Base-by-base conservation (phyloP, 208 protist species). In the Trypanosoma mega region DNA sequence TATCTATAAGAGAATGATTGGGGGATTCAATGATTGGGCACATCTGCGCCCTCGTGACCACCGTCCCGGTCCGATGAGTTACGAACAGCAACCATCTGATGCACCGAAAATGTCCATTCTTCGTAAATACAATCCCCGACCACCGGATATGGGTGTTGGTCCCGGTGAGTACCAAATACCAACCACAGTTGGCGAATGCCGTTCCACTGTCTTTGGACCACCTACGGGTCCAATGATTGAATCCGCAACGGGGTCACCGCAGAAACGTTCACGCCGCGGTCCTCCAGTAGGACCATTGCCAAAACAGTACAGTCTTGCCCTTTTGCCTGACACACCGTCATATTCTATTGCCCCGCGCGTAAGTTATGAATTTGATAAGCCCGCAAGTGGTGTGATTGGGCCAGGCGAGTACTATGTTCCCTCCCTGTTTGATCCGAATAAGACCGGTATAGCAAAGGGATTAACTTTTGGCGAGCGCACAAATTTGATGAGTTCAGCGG, bases 271-370 rank as follows among this genome's bases (percentile, higher is more conserved):
- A 27, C 46, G 30, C 45, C 50, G 49, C 44, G 29, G 2, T 2
- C 31, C 37, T 7, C 30, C 52, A 37, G 18, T 26, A 24, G 8
- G 34, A 6, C 43, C 30, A 20, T 43, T 69, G 14, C 71, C 80
- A 33, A 92, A 88, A 67, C 76, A 87, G 63, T 85, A 88, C 71
- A 88, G 76, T 65, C 79, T 88, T 72, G 80, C 83, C 3, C 65
- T 83, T 29, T 54, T 20, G 34, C 78, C 85, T 20, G 75, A 85
- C 59, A 78, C 79, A 23, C 85, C 85, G 37, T 57, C 76, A 14
- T 92, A 81, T 68, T 85, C 80, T 37, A 70, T 92, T 39, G 6
- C 6, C 12, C 34, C 34, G 6, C 34, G 34, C 34, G 14, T 80
- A 83, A 52, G 64, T 71, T 34, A 81, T 77, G 27, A 48, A 82